Percentiles rank a stretch among this genome's conserved stretches.
phyloP scores from a whole-genome alignment of 495 filamentous ascomycete species.

The Lophium mytilinum region DNA sequence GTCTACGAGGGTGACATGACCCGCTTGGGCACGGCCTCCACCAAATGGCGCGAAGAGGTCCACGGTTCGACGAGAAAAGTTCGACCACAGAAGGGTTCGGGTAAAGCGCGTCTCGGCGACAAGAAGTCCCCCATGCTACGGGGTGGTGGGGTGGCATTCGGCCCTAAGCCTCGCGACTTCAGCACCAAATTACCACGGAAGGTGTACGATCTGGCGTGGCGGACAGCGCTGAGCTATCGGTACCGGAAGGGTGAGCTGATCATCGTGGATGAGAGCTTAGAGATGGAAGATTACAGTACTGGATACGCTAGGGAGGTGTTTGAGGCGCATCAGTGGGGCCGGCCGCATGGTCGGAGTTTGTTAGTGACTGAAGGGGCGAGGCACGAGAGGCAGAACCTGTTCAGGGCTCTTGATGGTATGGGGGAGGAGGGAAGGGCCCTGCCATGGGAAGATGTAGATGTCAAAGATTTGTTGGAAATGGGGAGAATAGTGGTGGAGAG shows the following conservation, averaged over 20 bases:
- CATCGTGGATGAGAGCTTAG: conserved; percentile 64
- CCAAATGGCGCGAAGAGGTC: conserved; percentile 79
- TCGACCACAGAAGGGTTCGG: conserved; percentile 74
- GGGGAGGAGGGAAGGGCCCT: conserved; percentile 60
- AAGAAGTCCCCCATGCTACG: conserved; percentile 73
- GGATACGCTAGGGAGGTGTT: conserved; percentile 49
- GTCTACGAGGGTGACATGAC: conserved; percentile 87
- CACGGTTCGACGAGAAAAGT: conserved; percentile 74
- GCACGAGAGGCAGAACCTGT: conserved; percentile 45
- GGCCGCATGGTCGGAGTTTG: conserved; percentile 60
- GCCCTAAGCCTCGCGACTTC: conserved; percentile 86
- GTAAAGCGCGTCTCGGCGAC: conserved; percentile 68
- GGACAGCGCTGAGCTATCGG: conserved; percentile 86
- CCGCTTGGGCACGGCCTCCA: conserved; percentile 76
- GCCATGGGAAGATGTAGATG: conserved; percentile 69
- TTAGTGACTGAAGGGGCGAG: conserved; percentile 54
- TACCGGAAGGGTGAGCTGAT: conserved; percentile 80
- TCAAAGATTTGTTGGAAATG: conserved; percentile 83
- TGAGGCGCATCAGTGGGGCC: conserved; percentile 62
- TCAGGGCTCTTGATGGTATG: conserved; percentile 49
- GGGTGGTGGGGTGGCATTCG: conserved; percentile 80
- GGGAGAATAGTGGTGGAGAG: conserved; percentile 82
- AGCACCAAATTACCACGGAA: conserved; percentile 72
- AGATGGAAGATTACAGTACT: conserved; percentile 38
- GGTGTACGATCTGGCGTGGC: conserved; percentile 93